Percentiles rank a stretch among this genome's conserved stretches.
These are phyloP conservation scores for Populus hybrid DNA, from an alignment of 441 rosid species.

Conservation along the genomic window DNA sequence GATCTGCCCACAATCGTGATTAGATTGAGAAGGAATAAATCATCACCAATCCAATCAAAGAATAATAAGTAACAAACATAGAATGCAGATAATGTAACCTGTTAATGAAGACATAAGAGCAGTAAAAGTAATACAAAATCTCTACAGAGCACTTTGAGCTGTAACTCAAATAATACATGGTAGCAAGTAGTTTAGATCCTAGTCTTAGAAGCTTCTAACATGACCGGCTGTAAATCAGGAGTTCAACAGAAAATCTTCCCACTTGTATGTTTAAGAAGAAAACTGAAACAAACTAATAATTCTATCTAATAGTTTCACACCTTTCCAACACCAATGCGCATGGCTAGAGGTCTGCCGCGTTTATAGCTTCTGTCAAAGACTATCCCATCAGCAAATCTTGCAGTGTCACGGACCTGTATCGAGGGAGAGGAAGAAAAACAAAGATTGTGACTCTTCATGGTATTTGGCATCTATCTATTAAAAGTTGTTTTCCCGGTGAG, in stretches of 20 bases:
- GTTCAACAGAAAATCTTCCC: neutral
- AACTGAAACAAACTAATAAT: neutral
- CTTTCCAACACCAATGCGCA: slow-evolving; percentile 93
- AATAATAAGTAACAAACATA: neutral
- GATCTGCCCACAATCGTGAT: neutral
- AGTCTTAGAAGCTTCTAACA: neutral
- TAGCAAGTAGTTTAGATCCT: neutral
- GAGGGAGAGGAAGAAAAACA: neutral
- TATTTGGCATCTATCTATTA: neutral
- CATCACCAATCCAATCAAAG: neutral
- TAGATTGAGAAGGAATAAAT: neutral
- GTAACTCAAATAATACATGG: neutral
- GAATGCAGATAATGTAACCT: neutral
- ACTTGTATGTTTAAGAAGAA: neutral
- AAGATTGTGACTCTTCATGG: neutral
- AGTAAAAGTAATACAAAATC: neutral
- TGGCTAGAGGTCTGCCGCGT: slow-evolving; percentile 84
- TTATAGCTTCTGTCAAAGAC: slow-evolving; percentile 93
- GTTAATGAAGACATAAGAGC: neutral
- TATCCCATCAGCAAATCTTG: slow-evolving; percentile 84
- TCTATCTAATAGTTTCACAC: slow-evolving; percentile 22
- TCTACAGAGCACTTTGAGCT: neutral
- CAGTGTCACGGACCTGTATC: slow-evolving; percentile 77
- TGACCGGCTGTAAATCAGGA: neutral
- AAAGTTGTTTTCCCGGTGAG: neutral